These are phyloP conservation scores for Trichophyton benhamiae DNA, from an alignment of 2,329 filamentous ascomycete species.

Conservation along the genomic window DNA sequence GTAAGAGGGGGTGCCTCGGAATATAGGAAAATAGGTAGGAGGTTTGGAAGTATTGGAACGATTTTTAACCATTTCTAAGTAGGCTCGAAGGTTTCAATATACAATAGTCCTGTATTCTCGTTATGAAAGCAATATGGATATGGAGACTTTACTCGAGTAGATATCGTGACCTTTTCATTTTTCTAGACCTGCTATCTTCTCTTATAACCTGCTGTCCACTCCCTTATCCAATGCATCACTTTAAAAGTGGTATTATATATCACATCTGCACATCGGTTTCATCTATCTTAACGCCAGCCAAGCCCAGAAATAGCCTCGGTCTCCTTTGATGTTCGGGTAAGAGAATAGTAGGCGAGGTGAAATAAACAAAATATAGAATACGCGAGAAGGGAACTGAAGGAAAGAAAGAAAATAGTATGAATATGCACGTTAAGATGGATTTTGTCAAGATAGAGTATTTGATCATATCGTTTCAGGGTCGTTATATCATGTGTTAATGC, in stretches of 20 bases:
- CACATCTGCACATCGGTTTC: neutral
- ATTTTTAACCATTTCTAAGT: too few relatives aligned
- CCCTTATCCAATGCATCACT: neutral
- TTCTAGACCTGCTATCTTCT: neutral
- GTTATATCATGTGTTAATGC: slow-evolving; percentile 2
- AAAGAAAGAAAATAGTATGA: neutral
- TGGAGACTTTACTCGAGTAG: neutral
- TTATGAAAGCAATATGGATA: neutral
- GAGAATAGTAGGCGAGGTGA: neutral
- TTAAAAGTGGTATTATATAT: neutral
- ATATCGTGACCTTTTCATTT: neutral
- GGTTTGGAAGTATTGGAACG: too few relatives aligned
- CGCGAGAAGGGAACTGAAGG: neutral
- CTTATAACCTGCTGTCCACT: too few relatives aligned
- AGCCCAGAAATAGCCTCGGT: neutral
- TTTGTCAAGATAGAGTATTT: slow-evolving; percentile 1
- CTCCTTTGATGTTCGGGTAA: neutral
- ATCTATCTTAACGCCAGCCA: slow-evolving; percentile 1
- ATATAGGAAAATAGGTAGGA: too few relatives aligned
- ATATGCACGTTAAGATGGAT: neutral
- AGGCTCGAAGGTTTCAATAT: neutral
- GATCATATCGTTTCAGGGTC: slow-evolving; percentile 2
- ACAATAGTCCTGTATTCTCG: neutral
- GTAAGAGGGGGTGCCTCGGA: too few relatives aligned
- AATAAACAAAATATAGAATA: neutral